Evolutionary conservation across 352 stramenopile genomes (phyloP).

Genomic region (Phytopythium delawarense): DNA sequence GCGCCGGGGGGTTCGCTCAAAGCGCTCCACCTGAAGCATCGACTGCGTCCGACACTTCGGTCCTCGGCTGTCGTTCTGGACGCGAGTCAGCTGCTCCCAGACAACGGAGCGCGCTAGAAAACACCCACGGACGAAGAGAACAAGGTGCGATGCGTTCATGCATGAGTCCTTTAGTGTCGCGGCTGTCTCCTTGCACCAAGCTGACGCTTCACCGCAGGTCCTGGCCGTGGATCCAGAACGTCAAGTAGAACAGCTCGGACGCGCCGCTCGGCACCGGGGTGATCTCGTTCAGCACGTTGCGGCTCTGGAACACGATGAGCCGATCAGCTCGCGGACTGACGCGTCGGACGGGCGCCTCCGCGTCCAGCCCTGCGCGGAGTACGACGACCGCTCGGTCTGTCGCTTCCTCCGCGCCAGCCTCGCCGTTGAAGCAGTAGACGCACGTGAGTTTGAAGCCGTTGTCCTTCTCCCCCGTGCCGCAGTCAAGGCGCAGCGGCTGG

Average conservation of each 20-base stretch:
- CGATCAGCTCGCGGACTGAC: slow-evolving; percentile 39
- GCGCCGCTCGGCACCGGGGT: slow-evolving; percentile 17
- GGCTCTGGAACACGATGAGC: slow-evolving; percentile 67
- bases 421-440: slow-evolving; percentile 60
- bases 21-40: slow-evolving; percentile 10
- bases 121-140: background rate
- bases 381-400: slow-evolving; percentile 19
- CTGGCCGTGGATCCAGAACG: slow-evolving; percentile 85
- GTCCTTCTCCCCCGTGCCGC: slow-evolving; percentile 56
- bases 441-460: slow-evolving; percentile 80
- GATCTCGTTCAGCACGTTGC: slow-evolving; percentile 68
- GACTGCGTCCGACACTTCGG: slow-evolving; percentile 18
- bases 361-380: slow-evolving; percentile 27
- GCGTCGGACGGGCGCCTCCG: slow-evolving; percentile 25
- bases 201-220: slow-evolving; percentile 13
- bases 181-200: background rate
- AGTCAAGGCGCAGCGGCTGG: slow-evolving; percentile 66
- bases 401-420: slow-evolving; percentile 4
- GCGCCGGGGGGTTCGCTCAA: background rate
- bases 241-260: slow-evolving; percentile 52
- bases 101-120: background rate
- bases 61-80: slow-evolving; percentile 23
- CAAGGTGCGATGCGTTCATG: background rate
- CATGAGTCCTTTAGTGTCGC: too few species aligned
- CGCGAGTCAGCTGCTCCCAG: slow-evolving; percentile 9